Evolutionary conservation across 371 early-diverging fungal genomes (phyloP).

Genomic region (Polyrhizophydium stewartii): DNA sequence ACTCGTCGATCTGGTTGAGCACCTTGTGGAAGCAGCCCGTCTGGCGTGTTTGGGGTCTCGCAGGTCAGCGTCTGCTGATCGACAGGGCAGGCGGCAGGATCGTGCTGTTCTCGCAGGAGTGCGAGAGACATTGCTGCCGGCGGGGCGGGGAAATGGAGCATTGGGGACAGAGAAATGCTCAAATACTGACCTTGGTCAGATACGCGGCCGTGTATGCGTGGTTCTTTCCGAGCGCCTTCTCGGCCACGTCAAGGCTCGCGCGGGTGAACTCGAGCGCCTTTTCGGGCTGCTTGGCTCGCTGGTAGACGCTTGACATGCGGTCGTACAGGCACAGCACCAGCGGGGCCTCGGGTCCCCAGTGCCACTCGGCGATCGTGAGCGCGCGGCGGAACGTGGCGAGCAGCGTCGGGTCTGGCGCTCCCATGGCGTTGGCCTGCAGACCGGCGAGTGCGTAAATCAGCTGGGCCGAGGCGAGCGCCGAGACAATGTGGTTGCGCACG

Average conservation of each 20-base stretch:
- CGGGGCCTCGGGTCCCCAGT: conserved; percentile 38
- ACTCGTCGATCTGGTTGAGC: conserved; percentile 22
- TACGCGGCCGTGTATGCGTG: conserved; percentile 42
- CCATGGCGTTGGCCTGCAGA: not conserved
- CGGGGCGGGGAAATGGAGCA: too few species aligned
- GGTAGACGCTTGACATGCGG: conserved; percentile 26
- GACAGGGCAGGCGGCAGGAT: too few species aligned
- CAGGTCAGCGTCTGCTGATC: not conserved
- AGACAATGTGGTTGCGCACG: conserved; percentile 19
- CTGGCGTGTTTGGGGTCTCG: too few species aligned
- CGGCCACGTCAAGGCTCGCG: conserved; percentile 26
- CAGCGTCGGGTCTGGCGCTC: conserved; percentile 6
- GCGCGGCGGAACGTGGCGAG: conserved; percentile 19
- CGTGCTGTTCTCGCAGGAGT: too few species aligned
- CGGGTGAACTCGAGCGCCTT: conserved; percentile 30
- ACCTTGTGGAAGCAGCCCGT: conserved; percentile 17
- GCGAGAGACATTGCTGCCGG: too few species aligned
- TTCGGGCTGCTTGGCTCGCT: conserved; percentile 12
- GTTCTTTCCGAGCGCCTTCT: conserved; percentile 34
- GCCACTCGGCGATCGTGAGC: conserved; percentile 24
- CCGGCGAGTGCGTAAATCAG: conserved; percentile 22
- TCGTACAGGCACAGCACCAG: conserved; percentile 37
- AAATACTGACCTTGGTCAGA: conserved; percentile 25
- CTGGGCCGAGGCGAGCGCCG: conserved; percentile 30
- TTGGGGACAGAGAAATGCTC: too few species aligned